Percentiles rank a stretch among this genome's conserved stretches.
phyloP scores from a whole-genome alignment of 2,329 filamentous ascomycete species.

The Aspergillus sp. region DNA sequence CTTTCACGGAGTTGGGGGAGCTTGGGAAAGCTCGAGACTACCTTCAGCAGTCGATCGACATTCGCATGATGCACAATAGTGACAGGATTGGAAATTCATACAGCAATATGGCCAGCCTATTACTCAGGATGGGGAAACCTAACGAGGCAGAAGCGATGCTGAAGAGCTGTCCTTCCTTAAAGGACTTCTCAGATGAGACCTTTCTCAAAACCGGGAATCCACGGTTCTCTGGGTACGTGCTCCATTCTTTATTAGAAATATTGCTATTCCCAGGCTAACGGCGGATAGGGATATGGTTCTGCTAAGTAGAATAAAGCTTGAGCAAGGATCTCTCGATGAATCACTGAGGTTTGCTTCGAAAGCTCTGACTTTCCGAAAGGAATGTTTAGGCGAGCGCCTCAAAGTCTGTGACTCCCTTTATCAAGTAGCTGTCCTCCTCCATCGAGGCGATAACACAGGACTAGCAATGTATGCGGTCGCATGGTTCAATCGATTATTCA shows the following conservation, averaged over 20 bases:
- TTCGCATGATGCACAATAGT: slow-evolving; percentile 22
- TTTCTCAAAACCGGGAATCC: slow-evolving; percentile 23
- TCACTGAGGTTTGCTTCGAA: slow-evolving; percentile 4
- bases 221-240: slow-evolving; percentile 7
- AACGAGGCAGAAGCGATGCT: slow-evolving; percentile 30
- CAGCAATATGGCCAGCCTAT: slow-evolving; percentile 30
- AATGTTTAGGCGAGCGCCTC: slow-evolving; percentile 6
- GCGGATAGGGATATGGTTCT: slow-evolving; percentile 5
- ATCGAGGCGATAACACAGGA: slow-evolving; percentile 1
- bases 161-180: slow-evolving; percentile 24
- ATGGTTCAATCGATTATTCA: too few species aligned
- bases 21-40: slow-evolving; percentile 19
- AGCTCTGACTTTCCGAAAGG: slow-evolving; percentile 4
- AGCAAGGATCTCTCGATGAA: slow-evolving; percentile 4
- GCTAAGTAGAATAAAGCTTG: slow-evolving; percentile 4
- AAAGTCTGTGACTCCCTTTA: slow-evolving; percentile 10
- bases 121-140: slow-evolving; percentile 26
- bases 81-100: slow-evolving; percentile 33
- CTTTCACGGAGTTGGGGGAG: slow-evolving; percentile 26
- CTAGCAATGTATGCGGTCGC: slow-evolving; percentile 2
- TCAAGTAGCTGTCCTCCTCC: slow-evolving; percentile 4
- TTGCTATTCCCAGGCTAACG: too few species aligned
- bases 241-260: too few species aligned
- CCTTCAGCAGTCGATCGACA: slow-evolving; percentile 24
- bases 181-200: slow-evolving; percentile 31